Evolutionary conservation across 2,329 filamentous ascomycete species (phyloP).

Genomic region (Colletotrichum karsti): DNA sequence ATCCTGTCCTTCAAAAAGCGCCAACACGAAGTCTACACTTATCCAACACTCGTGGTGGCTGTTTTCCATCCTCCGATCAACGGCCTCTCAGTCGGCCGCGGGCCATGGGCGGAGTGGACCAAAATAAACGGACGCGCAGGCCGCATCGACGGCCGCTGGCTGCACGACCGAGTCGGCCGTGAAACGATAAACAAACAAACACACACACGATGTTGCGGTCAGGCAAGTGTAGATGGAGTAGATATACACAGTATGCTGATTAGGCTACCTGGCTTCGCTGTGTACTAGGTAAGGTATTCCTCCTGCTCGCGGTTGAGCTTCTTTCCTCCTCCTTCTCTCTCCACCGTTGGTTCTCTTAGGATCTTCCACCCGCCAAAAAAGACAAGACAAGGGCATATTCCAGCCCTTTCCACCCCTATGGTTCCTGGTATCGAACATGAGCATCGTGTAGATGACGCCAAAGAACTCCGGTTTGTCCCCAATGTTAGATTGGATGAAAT

Average conservation of each 20-base stretch:
- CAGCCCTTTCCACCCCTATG: constrained; percentile 9
- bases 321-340: background rate
- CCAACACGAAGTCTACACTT: no score
- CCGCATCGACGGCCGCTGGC: constrained; percentile 25
- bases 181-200: constrained; percentile 20
- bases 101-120: background rate
- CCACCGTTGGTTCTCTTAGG: no score
- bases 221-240: background rate
- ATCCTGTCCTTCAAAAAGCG: no score
- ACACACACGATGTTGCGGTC: background rate
- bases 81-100: background rate
- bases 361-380: background rate
- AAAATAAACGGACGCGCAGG: constrained; percentile 10
- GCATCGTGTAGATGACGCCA: constrained; percentile 29
- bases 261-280: constrained; percentile 22
- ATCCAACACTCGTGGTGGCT: no score
- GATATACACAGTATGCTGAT: constrained; percentile 27
- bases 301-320: background rate
- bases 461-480: constrained; percentile 27
- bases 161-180: constrained; percentile 14
- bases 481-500: constrained; percentile 13
- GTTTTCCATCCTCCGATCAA: background rate
- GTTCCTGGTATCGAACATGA: constrained; percentile 31
- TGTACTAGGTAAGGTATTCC: constrained; percentile 13
- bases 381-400: constrained; percentile 10